These are phyloP conservation scores for Lepidopterella palustris DNA, from an alignment of 495 filamentous ascomycete species.

Conservation along the genomic window DNA sequence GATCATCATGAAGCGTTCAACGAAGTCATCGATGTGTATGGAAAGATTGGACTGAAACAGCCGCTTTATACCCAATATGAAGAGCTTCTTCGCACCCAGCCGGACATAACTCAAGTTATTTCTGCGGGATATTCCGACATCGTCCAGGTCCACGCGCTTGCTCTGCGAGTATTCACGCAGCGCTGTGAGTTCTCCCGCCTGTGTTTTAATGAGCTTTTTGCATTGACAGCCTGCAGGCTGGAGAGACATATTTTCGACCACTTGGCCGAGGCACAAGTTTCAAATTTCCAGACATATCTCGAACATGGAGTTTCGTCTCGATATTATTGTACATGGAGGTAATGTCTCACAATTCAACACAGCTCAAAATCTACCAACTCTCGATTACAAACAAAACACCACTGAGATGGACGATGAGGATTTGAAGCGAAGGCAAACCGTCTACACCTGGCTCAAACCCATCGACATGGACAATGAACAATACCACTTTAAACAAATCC, in stretches of 20 bases:
- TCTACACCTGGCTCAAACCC: conserved; percentile 2
- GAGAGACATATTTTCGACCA: background rate
- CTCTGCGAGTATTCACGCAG: background rate
- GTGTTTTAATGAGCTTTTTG: background rate
- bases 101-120: background rate
- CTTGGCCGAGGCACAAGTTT: background rate
- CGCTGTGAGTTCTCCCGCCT: background rate
- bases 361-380: background rate
- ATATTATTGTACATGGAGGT: background rate
- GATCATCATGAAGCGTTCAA: background rate
- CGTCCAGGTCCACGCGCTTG: background rate
- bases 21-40: background rate
- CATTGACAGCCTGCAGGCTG: background rate
- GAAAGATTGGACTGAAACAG: background rate
- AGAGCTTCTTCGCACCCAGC: background rate
- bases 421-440: background rate
- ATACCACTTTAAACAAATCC: background rate
- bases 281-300: background rate
- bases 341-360: background rate
- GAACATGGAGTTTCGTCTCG: background rate
- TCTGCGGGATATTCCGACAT: background rate
- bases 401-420: background rate
- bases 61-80: background rate
- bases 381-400: background rate
- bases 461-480: conserved; percentile 1